Evolutionary conservation across 2,329 filamentous ascomycete species (phyloP).

Genomic region (Lomentospora prolificans): DNA sequence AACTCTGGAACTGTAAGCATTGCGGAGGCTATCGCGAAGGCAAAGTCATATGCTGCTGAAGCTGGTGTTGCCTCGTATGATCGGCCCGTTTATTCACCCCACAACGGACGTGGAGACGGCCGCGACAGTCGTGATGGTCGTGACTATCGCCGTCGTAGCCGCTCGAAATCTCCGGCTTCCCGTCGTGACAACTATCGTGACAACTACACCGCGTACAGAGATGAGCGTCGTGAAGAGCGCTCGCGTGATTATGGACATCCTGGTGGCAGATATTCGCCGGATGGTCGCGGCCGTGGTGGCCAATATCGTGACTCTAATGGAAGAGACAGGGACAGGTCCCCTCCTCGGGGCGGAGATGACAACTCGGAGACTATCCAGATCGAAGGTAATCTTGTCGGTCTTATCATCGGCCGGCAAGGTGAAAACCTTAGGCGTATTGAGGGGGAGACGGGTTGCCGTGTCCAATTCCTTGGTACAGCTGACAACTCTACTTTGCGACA

Average conservation of each 20-base stretch:
- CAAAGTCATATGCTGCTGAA: conserved; percentile 70
- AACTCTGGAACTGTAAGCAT: conserved; percentile 76
- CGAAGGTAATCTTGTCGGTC: conserved; percentile 74
- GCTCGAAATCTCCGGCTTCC: conserved; percentile 62
- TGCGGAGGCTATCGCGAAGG: conserved; percentile 74
- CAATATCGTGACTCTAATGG: conserved; percentile 46
- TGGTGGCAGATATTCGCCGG: conserved; percentile 45
- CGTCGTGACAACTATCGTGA: conserved; percentile 64
- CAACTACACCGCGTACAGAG: conserved; percentile 72
- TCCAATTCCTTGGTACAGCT: conserved; percentile 76
- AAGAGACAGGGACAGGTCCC: conserved; percentile 49
- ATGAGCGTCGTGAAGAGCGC: conserved; percentile 67
- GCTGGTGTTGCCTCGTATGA: conserved; percentile 61
- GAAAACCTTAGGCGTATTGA: conserved; percentile 84
- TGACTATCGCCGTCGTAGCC: conserved; percentile 33
- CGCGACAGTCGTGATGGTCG: conserved; percentile 34
- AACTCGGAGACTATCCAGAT: conserved; percentile 76
- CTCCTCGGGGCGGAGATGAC: conserved; percentile 47
- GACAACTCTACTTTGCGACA: conserved; percentile 62
- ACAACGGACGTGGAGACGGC: conserved; percentile 22
- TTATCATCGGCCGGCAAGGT: conserved; percentile 84
- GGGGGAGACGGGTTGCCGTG: conserved; percentile 68
- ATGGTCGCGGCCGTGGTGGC: conserved; percentile 31
- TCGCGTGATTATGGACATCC: conserved; percentile 36
- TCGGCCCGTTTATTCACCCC: conserved; percentile 36